These are phyloP conservation scores for Leishmania amazonensis DNA, from an alignment of 208 protist genomes.

Conservation along the genomic window DNA sequence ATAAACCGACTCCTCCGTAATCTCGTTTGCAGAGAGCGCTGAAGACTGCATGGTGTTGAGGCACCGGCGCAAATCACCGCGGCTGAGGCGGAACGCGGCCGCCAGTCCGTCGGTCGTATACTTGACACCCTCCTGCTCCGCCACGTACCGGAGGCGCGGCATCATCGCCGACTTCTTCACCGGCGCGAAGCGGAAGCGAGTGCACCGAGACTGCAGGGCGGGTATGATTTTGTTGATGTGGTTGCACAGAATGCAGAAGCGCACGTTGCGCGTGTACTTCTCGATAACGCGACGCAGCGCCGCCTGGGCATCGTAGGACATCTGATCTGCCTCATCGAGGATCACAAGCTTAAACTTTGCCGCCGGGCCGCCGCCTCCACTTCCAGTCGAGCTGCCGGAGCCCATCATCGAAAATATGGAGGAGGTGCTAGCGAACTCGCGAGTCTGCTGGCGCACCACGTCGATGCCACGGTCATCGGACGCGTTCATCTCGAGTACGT, in stretches of 20 bases:
- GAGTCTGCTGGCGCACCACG: conserved; percentile 98
- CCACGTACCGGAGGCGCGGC: conserved; percentile 85
- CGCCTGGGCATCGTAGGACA: conserved; percentile 98
- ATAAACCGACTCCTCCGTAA: conserved; percentile 84
- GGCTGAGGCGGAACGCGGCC: conserved; percentile 92
- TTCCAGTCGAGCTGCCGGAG: background rate
- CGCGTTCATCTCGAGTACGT: conserved; percentile 98
- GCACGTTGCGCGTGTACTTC: conserved; percentile 97
- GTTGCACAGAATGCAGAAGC: conserved; percentile 99
- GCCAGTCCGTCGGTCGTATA: conserved; percentile 86
- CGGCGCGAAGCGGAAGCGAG: conserved; percentile 98
- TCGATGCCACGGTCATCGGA: conserved; percentile 99
- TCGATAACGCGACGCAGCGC: conserved; percentile 99
- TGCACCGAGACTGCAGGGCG: conserved; percentile 97
- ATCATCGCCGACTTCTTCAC: conserved; percentile 88
- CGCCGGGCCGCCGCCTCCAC: background rate
- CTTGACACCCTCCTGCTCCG: conserved; percentile 78
- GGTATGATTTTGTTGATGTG: conserved; percentile 97
- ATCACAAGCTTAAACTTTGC: conserved; percentile 97
- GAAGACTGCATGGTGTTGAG: conserved; percentile 97
- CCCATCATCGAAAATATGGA: conserved; percentile 91
- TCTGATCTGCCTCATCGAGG: conserved; percentile 99
- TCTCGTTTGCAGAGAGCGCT: conserved; percentile 64
- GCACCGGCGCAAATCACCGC: conserved; percentile 97
- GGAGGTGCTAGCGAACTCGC: conserved; percentile 97